Evolutionary conservation across 2,329 filamentous ascomycete species (phyloP).

Genomic region (Apiospora rasikravindrae): DNA sequence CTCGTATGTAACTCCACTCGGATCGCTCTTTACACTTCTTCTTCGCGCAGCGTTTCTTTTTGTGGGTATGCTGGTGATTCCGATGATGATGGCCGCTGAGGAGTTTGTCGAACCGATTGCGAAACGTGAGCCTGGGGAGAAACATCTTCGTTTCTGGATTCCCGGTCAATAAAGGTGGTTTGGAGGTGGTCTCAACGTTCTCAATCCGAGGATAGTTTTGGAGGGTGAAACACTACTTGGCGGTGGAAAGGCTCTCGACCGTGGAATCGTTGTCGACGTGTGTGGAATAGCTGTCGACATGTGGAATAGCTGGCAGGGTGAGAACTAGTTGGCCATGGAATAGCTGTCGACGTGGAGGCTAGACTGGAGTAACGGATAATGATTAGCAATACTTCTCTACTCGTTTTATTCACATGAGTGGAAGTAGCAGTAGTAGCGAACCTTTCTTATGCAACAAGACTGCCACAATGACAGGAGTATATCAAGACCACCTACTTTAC

Average conservation of each 20-base stretch:
- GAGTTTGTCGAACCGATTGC: not conserved
- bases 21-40: conserved; percentile 2
- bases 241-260: too few species aligned
- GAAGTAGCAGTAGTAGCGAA: not conserved
- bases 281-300: too few species aligned
- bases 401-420: not conserved
- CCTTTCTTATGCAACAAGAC: not conserved
- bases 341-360: not conserved
- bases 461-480: not conserved
- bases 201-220: too few species aligned
- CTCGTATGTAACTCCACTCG: not conserved
- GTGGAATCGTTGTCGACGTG: too few species aligned
- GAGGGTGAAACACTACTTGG: too few species aligned
- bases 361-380: too few species aligned
- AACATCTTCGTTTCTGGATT: not conserved
- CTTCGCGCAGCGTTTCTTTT: not conserved
- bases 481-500: not conserved
- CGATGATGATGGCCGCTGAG: not conserved
- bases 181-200: too few species aligned
- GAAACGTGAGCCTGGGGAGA: not conserved
- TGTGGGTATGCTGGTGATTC: not conserved
- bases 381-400: not conserved
- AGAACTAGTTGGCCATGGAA: not conserved
- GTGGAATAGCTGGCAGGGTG: not conserved
- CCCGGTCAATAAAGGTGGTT: not conserved